Base-by-base conservation (phyloP, 495 filamentous ascomycete genomes). In the Hypoxylon intermedium region DNA sequence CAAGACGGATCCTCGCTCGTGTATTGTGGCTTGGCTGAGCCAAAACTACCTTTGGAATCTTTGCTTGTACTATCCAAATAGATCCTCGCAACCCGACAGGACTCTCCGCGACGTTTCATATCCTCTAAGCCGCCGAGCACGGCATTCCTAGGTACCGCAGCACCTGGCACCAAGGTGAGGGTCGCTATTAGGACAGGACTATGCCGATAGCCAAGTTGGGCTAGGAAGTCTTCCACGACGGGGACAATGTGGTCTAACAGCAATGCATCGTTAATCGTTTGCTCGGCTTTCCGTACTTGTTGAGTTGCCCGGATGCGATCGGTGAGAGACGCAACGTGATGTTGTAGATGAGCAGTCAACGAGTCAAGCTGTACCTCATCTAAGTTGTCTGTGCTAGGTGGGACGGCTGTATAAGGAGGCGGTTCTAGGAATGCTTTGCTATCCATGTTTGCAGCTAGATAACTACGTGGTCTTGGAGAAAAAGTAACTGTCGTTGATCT, bases 301-400 rank as follows among this genome's bases (percentile, higher is more conserved):
- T 74, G 69, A 2, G 67, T 61, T n/a, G 46, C 36, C 30, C 69
- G 72, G 45, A 80, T 74, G 16, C 71, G 74, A 6, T 58, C 54
- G 20, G 77, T 75, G 1, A 80, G 71, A 9, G 72, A 67, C 6
- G 53, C 38, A 9, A 80, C 65, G 63, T 80, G 75, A 4, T 60
- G 46, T 19, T 74, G 71, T n/a, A 79, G 60, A 9, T 74, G 67
- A 36, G 72, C 75, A 31, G 72, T 67, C 20, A 67, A 41, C 13
- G 61, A 47, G 9, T 40, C 56, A 19, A 64, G 45, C 11, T 55
- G 53, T 12, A 63, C 38, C 49, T 61, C 52, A 30, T 62, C 40
- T 40, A 45, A 18, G 19, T 24, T n/a, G 19, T 21, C 13, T 24
- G 26, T 9, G 49, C 19, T 24, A 15, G 53, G 21, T 40, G 63